Conservation (phyloP, 805 yeast genomes). For the Maudiozyma bulderi region DNA sequence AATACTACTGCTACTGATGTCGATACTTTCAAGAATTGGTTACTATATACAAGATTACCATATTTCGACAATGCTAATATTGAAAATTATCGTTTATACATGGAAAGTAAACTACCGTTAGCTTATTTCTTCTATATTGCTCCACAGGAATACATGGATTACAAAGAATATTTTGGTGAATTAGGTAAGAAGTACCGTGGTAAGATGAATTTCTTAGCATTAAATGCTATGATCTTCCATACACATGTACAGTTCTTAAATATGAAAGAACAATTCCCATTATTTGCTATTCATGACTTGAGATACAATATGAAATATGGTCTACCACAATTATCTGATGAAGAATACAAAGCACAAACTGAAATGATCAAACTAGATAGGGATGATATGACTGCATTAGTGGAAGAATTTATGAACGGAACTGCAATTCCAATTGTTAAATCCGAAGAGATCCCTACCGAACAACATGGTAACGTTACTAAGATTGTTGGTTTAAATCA, state of each 20-base stretch:
- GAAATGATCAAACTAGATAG: slow-evolving; percentile 35
- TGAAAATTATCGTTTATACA: slow-evolving; percentile 64
- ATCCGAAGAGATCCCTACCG: slow-evolving; percentile 78
- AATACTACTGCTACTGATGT: slow-evolving; percentile 7
- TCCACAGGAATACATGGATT: slow-evolving; percentile 53
- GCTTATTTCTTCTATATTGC: slow-evolving; percentile 77
- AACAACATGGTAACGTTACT: slow-evolving; percentile 64
- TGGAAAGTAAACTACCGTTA: slow-evolving; percentile 63
- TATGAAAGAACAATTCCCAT: slow-evolving; percentile 79
- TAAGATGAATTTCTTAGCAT: slow-evolving; percentile 74
- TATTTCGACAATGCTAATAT: slow-evolving; percentile 82
- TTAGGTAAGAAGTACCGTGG: slow-evolving; percentile 74
- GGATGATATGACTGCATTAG: slow-evolving; percentile 49
- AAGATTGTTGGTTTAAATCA: slow-evolving; percentile 80
- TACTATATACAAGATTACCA: slow-evolving; percentile 59
- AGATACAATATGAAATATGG: slow-evolving; percentile 66
- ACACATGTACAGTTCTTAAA: slow-evolving; percentile 80
- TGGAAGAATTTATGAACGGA: slow-evolving; percentile 55
- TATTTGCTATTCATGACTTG: slow-evolving; percentile 78
- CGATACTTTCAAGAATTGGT: slow-evolving; percentile 17
- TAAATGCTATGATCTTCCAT: slow-evolving; percentile 73
- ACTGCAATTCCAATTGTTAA: slow-evolving; percentile 63
- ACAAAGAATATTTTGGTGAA: slow-evolving; percentile 42
- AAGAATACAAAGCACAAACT: slow-evolving; percentile 16
- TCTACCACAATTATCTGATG: slow-evolving; percentile 43